phyloP scores from a whole-genome alignment of 75 land plant species.

The Cryptomeria japonica region DNA sequence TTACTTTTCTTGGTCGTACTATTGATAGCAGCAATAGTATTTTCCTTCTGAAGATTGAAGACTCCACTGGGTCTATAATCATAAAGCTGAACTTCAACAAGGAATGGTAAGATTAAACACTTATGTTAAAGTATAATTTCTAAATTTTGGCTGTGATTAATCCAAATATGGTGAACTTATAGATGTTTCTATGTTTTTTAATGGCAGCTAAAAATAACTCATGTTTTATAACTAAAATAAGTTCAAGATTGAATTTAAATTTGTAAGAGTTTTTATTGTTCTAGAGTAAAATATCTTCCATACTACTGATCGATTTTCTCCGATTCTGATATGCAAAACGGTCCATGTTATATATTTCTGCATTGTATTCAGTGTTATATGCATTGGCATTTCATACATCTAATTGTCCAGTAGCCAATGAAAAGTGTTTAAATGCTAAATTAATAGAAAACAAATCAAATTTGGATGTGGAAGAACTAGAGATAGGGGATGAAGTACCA shows the following conservation, averaged over 20 bases:
- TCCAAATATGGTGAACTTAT: background rate
- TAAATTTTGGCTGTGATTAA: background rate
- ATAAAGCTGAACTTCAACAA: slow-evolving; percentile 51
- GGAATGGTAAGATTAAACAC: slow-evolving; percentile 40
- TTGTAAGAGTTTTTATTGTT: background rate
- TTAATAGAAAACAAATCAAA: background rate
- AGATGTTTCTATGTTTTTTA: background rate
- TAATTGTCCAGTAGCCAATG: background rate
- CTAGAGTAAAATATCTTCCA: background rate
- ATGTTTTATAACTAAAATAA: background rate
- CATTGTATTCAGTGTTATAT: background rate
- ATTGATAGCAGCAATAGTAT: slow-evolving; percentile 16
- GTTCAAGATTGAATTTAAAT: background rate
- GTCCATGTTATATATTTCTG: background rate
- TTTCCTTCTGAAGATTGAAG: slow-evolving; percentile 53
- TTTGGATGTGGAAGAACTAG: background rate
- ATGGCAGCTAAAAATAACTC: background rate
- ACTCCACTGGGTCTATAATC: slow-evolving; percentile 45
- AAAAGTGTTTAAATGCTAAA: background rate
- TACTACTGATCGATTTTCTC: background rate
- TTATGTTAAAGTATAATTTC: background rate
- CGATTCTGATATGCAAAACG: background rate
- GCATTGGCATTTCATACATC: background rate
- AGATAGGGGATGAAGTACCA: background rate
- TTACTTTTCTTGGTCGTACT: slow-evolving; percentile 35